phyloP scores from a whole-genome alignment of 768 basidiomycete genomes.

The Xanthoconium stramineum region DNA sequence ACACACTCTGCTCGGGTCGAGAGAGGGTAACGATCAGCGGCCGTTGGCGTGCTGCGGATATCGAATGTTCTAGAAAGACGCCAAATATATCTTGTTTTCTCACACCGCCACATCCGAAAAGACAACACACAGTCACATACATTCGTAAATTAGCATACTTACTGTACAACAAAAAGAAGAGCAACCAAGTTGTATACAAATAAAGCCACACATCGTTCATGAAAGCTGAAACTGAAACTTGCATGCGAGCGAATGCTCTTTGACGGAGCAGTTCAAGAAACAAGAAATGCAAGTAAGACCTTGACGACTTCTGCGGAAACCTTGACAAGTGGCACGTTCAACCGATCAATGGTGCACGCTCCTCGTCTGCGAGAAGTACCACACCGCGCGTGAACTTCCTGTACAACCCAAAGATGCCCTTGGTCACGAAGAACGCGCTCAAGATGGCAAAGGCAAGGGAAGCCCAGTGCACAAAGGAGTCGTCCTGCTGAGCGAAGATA shows the following conservation, averaged over 20 bases:
- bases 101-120: constrained; percentile 3
- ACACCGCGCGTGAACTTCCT: constrained; percentile 44
- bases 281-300: neutral
- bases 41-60: constrained; percentile 1
- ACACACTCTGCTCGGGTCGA: neutral
- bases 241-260: neutral
- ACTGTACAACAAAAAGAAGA: constrained; percentile 1
- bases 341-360: constrained; percentile 78
- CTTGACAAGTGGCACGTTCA: constrained; percentile 11
- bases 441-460: constrained; percentile 84
- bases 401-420: constrained; percentile 61
- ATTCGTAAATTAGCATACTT: constrained; percentile 1
- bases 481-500: constrained; percentile 75
- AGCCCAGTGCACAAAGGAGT: constrained; percentile 83
- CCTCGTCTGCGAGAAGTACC: constrained; percentile 76
- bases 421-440: constrained; percentile 79
- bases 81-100: constrained; percentile 18
- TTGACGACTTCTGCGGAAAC: neutral
- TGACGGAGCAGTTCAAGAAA: neutral
- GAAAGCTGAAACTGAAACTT: neutral
- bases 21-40: neutral
- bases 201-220: constrained; percentile 1
- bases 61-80: constrained; percentile 28
- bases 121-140: neutral
- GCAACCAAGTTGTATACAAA: neutral